Percentiles rank a stretch among this genome's conserved stretches.
Conservation (phyloP, 2,329 filamentous ascomycete genomes). For the Dissoconium aciculare region DNA sequence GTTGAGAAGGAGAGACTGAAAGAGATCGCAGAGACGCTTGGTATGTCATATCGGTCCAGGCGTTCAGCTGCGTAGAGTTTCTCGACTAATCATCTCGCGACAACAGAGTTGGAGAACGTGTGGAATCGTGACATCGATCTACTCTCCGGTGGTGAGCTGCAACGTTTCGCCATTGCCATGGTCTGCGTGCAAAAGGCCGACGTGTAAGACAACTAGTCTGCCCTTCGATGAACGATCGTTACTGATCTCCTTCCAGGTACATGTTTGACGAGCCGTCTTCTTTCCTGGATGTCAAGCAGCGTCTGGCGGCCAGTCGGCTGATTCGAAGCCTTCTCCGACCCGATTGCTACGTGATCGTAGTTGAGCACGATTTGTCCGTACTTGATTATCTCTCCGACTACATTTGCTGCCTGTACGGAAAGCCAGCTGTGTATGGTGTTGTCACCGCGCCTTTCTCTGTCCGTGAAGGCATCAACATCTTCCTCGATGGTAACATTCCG, state of each 20-base stretch:
- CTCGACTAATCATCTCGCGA: too few species aligned
- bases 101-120: conserved; percentile 75
- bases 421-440: conserved; percentile 91
- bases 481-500: conserved; percentile 93
- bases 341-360: conserved; percentile 93
- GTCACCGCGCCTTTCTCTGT: conserved; percentile 92
- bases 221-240: not conserved
- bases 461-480: conserved; percentile 98
- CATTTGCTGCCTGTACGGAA: conserved; percentile 91
- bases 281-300: conserved; percentile 98
- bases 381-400: conserved; percentile 98
- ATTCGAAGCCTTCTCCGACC: conserved; percentile 81
- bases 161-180: conserved; percentile 92
- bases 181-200: conserved; percentile 94
- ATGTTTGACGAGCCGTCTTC: conserved; percentile 99
- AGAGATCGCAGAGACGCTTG: conserved; percentile 66
- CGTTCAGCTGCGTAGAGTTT: conserved; percentile 1
- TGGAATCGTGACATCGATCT: conserved; percentile 79
- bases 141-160: conserved; percentile 92
- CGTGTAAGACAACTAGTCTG: conserved; percentile 43
- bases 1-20: conserved; percentile 56
- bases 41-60: conserved; percentile 28
- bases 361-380: conserved; percentile 97
- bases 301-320: conserved; percentile 78
- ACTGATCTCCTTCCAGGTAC: conserved; percentile 40